Base-by-base conservation (phyloP, 2,329 filamentous ascomycete species). In the Neocatenulostroma microsporum region DNA sequence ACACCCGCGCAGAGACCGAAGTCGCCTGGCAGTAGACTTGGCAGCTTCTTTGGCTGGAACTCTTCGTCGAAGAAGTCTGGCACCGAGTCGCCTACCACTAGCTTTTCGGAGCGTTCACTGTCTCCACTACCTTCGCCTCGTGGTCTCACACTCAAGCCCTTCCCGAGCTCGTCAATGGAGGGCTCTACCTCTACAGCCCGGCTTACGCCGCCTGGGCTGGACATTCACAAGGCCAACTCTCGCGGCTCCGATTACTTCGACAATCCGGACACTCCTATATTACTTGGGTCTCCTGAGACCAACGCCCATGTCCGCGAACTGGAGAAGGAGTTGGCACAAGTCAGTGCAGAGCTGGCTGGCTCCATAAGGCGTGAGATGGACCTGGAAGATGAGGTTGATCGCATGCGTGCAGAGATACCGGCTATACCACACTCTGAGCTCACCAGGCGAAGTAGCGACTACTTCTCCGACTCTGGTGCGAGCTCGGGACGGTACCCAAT, bases 281-380 rank as follows among this genome's bases (percentile, higher is more conserved):
- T 62, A 41, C 45, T 58, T 8, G 51, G 47, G n/a, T 47, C 48
- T 15, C 64, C 60, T 52, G 66, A 54, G 37, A 62, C 54, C 54
- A 71, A 61, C 50, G 66, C 71, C 47, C 71, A 87, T 60, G 74
- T 94, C 54, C 78, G 86, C 59, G 86, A 94, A 59, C 80, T 98
- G 69, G 91, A 98, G 68, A 83, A 87, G 59, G 91, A 98, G 69
- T 64, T 98, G 49, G 85, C 85, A 52, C 84, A 89, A 62, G 89
- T 98, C 64, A 94, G 86, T 67, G 76, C 80, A 42, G 91, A 98
- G 70, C 70, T 98, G 59, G 91, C 91, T 21, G 76, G 80, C 49
- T 96, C 91, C 19, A 96, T 98, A 55, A 79, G 84, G 52, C 78
- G 91, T 43, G 91, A 98, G 67, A 89, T 98, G 76, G 91, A 98